These are phyloP conservation scores for Atalantia buxifolia DNA, from an alignment of 345 rosid species.

Conservation along the genomic window DNA sequence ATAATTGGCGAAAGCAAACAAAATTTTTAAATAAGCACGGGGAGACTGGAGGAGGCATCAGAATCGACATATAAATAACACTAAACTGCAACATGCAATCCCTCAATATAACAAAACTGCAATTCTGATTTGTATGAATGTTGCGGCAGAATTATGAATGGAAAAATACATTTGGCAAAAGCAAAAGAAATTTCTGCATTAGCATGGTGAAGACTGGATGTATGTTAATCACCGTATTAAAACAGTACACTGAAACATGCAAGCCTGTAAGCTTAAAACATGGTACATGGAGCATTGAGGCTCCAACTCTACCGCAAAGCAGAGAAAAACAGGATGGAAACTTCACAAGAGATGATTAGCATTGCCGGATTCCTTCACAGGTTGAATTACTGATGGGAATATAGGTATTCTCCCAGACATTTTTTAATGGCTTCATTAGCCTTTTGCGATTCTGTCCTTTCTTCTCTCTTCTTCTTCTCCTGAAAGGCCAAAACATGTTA, in stretches of 20 bases:
- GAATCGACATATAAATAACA: not conserved
- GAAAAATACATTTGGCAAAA: conserved; percentile 12
- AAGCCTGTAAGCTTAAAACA: conserved; percentile 6
- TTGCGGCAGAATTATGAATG: conserved; percentile 9
- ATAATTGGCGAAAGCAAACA: not conserved
- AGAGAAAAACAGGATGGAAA: conserved; percentile 18
- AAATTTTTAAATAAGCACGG: not conserved
- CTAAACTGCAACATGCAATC: not conserved
- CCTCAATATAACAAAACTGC: not conserved
- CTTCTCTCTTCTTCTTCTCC: conserved; percentile 94
- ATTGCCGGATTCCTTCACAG: not conserved
- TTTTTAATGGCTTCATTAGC: conserved; percentile 72
- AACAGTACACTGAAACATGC: conserved; percentile 2
- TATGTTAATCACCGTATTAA: conserved; percentile 9
- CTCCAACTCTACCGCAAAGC: conserved; percentile 12
- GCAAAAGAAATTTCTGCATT: not conserved
- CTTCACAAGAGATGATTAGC: conserved; percentile 11
- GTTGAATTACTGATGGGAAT: conserved; percentile 21
- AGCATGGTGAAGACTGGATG: conserved; percentile 1
- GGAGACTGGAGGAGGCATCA: not conserved
- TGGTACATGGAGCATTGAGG: conserved; percentile 1
- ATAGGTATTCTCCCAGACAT: conserved; percentile 55
- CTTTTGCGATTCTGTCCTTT: conserved; percentile 66
- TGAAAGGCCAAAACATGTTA: conserved; percentile 25
- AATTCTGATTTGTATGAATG: not conserved